phyloP scores from a whole-genome alignment of 2,329 filamentous ascomycete species.

The Grosmannia penicillata region DNA sequence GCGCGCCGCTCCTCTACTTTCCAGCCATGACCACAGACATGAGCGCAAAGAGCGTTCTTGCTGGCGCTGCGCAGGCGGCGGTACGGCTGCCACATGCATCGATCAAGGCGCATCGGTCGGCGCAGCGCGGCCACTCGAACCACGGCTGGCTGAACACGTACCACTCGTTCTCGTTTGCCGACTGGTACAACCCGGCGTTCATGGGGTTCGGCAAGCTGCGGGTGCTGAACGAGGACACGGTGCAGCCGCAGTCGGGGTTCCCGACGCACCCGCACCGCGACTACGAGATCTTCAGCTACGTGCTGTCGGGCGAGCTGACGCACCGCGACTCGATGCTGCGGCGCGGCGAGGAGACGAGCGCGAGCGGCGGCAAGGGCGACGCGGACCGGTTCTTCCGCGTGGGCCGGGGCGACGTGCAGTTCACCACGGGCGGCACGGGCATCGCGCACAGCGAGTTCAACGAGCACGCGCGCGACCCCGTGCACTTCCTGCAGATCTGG shows the following conservation, averaged over 20 bases:
- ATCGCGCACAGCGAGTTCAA: constrained; percentile 75
- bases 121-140: constrained; percentile 58
- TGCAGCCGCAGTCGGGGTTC: constrained; percentile 60
- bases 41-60: constrained; percentile 4
- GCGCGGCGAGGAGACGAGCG: constrained; percentile 50
- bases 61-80: constrained; percentile 20
- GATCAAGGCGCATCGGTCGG: constrained; percentile 60
- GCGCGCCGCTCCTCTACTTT: no score
- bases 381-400: constrained; percentile 56
- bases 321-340: constrained; percentile 76
- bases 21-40: constrained; percentile 4
- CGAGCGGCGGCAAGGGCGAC: constrained; percentile 28
- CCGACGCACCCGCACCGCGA: constrained; percentile 74
- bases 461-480: constrained; percentile 53
- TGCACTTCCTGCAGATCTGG: constrained; percentile 86
- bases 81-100: constrained; percentile 53
- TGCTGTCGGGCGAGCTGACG: constrained; percentile 68
- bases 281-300: constrained; percentile 82
- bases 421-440: constrained; percentile 72
- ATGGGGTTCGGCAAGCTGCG: constrained; percentile 61
- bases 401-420: constrained; percentile 71
- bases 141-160: constrained; percentile 82
- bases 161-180: constrained; percentile 75
- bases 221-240: constrained; percentile 81
- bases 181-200: constrained; percentile 52